phyloP scores from a whole-genome alignment of 164 flowering plant genomes.

The Magnolia sinica region DNA sequence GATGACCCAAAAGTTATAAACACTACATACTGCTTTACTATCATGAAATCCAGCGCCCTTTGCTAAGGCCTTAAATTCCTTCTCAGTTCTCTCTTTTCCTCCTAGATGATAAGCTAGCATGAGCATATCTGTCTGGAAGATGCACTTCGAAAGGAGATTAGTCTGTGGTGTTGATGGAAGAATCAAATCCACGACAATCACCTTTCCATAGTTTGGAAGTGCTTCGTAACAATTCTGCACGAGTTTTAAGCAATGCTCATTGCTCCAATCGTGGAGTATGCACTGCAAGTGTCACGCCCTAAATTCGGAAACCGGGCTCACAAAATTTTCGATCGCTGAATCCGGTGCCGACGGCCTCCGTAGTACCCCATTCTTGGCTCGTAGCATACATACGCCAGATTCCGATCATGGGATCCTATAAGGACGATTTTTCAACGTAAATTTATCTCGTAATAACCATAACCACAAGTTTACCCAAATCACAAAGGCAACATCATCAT shows the following conservation, averaged over 20 bases:
- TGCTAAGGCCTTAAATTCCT: conserved; percentile 22
- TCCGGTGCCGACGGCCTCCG: no score
- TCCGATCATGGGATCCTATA: no score
- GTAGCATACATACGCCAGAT: no score
- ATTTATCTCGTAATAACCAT: no score
- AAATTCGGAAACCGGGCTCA: no score
- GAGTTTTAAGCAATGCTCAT: conserved; percentile 17
- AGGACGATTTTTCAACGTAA: no score
- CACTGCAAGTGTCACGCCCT: no score
- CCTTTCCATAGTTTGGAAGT: conserved; percentile 22
- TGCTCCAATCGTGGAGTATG: conserved; percentile 26
- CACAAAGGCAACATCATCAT: no score
- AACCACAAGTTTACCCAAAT: no score
- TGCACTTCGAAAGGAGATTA: neutral
- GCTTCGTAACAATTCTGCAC: conserved; percentile 26
- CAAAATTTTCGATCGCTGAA: no score
- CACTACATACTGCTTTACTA: conserved; percentile 8
- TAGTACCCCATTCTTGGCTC: no score
- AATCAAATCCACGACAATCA: conserved; percentile 19
- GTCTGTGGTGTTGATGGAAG: neutral
- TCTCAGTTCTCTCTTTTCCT: conserved; percentile 25
- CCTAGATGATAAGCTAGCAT: conserved; percentile 20
- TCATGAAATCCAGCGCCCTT: conserved; percentile 15
- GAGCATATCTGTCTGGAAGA: neutral
- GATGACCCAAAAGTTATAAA: conserved; percentile 20